A percentile compares a stretch with the other conserved stretches of the same genome.
phyloP scores from a whole-genome alignment of 345 rosid genomes.

The Populus pruinosa region DNA sequence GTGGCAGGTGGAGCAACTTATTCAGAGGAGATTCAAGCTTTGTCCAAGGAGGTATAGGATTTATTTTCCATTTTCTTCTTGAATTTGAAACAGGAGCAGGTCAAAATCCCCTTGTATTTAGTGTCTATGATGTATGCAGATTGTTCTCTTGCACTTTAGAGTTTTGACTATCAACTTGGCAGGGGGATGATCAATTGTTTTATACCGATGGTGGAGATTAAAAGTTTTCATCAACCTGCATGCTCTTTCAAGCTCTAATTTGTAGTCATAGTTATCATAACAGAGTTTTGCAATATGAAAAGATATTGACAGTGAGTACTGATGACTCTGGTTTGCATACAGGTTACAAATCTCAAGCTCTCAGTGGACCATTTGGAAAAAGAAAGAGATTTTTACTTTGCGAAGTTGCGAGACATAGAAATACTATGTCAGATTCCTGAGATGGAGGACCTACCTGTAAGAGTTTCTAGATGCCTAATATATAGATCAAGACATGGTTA shows the following conservation, averaged over 20 bases:
- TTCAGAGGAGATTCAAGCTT: slow-evolving; percentile 48
- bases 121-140: slow-evolving; percentile 1
- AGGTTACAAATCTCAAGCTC: slow-evolving; percentile 74
- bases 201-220: background rate
- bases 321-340: slow-evolving; percentile 10
- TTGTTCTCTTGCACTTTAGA: background rate
- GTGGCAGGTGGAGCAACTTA: slow-evolving; percentile 39
- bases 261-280: background rate
- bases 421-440: slow-evolving; percentile 78
- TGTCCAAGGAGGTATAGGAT: slow-evolving; percentile 74
- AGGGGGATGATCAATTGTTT: background rate
- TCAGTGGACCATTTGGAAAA: slow-evolving; percentile 76
- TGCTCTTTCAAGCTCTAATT: background rate
- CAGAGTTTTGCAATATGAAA: background rate
- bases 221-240: background rate
- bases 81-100: background rate
- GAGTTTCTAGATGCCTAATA: slow-evolving; percentile 13
- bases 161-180: background rate
- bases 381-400: slow-evolving; percentile 90
- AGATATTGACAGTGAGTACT: background rate
- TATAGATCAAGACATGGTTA: background rate
- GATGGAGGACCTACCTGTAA: slow-evolving; percentile 64
- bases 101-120: slow-evolving; percentile 1
- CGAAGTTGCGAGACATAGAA: slow-evolving; percentile 81
- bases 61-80: slow-evolving; percentile 1